These are phyloP conservation scores for Heliocybe sulcata DNA, from an alignment of 1,284 basidiomycete genomes.

Conservation along the genomic window DNA sequence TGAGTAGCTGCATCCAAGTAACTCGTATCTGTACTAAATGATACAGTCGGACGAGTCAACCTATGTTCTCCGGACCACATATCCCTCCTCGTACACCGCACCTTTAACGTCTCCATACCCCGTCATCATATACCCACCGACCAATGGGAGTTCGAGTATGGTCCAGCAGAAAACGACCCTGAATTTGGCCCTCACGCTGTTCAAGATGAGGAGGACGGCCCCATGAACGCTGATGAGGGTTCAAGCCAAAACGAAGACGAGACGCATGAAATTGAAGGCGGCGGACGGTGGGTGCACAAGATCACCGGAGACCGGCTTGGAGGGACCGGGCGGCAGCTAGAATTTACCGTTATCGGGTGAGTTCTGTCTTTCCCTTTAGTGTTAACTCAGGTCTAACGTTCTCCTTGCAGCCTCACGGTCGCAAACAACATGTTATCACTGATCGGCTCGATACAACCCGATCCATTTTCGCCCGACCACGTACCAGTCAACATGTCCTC, in stretches of 20 bases:
- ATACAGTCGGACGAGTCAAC: constrained; percentile 77
- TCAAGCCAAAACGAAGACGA: constrained; percentile 19
- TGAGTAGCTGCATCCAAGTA: constrained; percentile 27
- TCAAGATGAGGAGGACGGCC: constrained; percentile 15
- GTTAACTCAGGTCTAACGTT: constrained; percentile 3
- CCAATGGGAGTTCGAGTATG: constrained; percentile 85
- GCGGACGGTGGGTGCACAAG: constrained; percentile 80
- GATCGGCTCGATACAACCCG: constrained; percentile 80
- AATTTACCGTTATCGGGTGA: constrained; percentile 90
- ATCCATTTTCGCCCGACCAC: constrained; percentile 76
- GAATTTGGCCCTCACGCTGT: constrained; percentile 44
- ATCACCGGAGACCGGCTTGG: constrained; percentile 70
- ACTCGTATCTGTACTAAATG: not conserved
- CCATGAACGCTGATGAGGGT: constrained; percentile 11
- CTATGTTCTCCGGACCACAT: constrained; percentile 93
- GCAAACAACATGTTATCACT: constrained; percentile 95
- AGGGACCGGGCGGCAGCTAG: constrained; percentile 59
- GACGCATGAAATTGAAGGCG: constrained; percentile 30
- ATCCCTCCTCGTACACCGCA: constrained; percentile 86
- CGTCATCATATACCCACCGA: constrained; percentile 84
- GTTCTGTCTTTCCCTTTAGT: constrained; percentile 18
- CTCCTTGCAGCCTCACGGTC: constrained; percentile 65
- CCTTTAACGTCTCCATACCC: constrained; percentile 97
- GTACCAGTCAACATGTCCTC: constrained; percentile 22
- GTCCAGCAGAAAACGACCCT: constrained; percentile 69